phyloP scores from a whole-genome alignment of 2,329 filamentous ascomycete genomes.

The Fusarium xyrophilum region DNA sequence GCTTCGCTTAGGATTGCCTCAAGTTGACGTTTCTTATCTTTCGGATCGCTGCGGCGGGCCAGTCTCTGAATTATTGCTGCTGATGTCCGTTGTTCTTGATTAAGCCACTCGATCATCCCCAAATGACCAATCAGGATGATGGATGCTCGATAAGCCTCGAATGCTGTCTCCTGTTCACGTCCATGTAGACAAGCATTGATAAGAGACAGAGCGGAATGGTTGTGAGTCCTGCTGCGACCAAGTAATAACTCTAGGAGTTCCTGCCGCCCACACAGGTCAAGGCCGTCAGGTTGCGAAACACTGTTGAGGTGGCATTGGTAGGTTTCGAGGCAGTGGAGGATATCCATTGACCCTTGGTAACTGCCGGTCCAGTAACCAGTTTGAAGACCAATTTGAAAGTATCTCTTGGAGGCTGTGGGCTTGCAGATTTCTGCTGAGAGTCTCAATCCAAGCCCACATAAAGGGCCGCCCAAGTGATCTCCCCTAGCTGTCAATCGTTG shows the following conservation, averaged over 20 bases:
- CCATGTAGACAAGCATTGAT: slow-evolving; percentile 17
- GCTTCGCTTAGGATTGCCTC: slow-evolving; percentile 5
- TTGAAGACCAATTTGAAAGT: slow-evolving; percentile 37
- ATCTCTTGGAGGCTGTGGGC: slow-evolving; percentile 35
- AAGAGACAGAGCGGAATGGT: slow-evolving; percentile 40
- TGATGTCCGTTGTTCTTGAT: slow-evolving; percentile 42
- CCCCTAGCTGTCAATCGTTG: slow-evolving; percentile 43
- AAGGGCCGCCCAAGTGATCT: slow-evolving; percentile 34
- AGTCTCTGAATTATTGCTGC: slow-evolving; percentile 1
- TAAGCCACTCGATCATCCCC: slow-evolving; percentile 43
- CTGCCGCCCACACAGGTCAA: slow-evolving; percentile 32
- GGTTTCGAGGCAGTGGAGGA: slow-evolving; percentile 30
- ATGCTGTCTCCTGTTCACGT: neutral
- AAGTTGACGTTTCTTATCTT: neutral
- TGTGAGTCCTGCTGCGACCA: slow-evolving; percentile 36
- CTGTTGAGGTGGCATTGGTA: slow-evolving; percentile 24
- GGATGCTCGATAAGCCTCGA: slow-evolving; percentile 39
- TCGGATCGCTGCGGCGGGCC: neutral
- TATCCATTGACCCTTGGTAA: slow-evolving; percentile 28
- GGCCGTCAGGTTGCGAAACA: neutral
- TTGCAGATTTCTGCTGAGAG: slow-evolving; percentile 43
- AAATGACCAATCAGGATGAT: slow-evolving; percentile 43
- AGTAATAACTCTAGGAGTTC: slow-evolving; percentile 42
- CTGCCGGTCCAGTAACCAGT: slow-evolving; percentile 17
- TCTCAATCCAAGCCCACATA: slow-evolving; percentile 44